Conservation (phyloP, 1,284 basidiomycete genomes). For the Ustilago nuda region DNA sequence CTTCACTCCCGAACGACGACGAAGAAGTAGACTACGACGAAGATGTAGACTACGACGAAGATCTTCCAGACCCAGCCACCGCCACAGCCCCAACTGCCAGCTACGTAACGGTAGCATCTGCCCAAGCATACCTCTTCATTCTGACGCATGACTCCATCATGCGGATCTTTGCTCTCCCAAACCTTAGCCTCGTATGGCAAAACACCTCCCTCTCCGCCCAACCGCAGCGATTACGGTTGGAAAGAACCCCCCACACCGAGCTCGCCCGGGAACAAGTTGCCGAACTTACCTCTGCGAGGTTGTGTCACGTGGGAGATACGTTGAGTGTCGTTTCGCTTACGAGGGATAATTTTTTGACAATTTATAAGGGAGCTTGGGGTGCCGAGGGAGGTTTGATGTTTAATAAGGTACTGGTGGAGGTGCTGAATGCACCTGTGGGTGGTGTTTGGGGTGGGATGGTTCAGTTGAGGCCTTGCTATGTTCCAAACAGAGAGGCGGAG, state of each 20-base stretch:
- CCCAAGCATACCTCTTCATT: constrained; percentile 30
- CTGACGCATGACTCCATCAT: constrained; percentile 11
- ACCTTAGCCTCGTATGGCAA: constrained; percentile 34
- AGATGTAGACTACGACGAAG: constrained; percentile 62
- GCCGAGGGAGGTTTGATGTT: constrained; percentile 25
- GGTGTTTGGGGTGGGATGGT: constrained; percentile 18
- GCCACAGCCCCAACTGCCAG: constrained; percentile 8
- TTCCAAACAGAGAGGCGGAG: not conserved
- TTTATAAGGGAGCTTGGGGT: constrained; percentile 38
- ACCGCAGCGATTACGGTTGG: constrained; percentile 35
- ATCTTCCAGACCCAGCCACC: constrained; percentile 21
- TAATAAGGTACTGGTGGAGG: constrained; percentile 40
- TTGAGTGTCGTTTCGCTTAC: constrained; percentile 53
- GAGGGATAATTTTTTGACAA: constrained; percentile 45
- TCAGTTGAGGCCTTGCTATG: constrained; percentile 14
- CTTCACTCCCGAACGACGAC: constrained; percentile 26
- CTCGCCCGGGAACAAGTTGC: constrained; percentile 31
- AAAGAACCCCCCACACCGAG: constrained; percentile 17
- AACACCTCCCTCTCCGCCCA: constrained; percentile 31
- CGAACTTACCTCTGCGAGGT: constrained; percentile 11
- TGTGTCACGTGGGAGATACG: constrained; percentile 52
- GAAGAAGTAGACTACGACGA: constrained; percentile 63
- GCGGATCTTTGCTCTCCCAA: constrained; percentile 48
- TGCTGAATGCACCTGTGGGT: constrained; percentile 27
- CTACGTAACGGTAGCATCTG: not conserved